Evolutionary conservation across 1,284 basidiomycete species (phyloP).

Genomic region (Apiotrichum veenhuisii): DNA sequence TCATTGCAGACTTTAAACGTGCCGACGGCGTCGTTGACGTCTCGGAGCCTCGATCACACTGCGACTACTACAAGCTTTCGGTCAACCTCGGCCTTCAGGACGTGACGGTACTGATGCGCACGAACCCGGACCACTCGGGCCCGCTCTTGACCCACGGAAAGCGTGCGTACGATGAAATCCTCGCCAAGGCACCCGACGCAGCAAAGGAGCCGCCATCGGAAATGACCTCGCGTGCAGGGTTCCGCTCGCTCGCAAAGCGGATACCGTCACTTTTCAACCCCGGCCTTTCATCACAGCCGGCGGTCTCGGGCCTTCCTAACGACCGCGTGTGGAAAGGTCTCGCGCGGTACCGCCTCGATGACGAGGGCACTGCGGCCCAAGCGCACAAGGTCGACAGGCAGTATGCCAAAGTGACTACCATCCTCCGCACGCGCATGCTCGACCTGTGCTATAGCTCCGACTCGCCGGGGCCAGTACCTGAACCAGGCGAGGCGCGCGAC

Average conservation of each 20-base stretch:
- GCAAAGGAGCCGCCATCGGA: conserved; percentile 35
- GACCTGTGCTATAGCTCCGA: conserved; percentile 82
- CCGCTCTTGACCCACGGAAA: conserved; percentile 65
- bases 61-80: conserved; percentile 75
- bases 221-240: conserved; percentile 37
- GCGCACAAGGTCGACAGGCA: conserved; percentile 52
- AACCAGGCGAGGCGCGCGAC: conserved; percentile 49
- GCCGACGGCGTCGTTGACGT: conserved; percentile 74
- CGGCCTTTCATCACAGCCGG: conserved; percentile 35
- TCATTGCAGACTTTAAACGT: conserved; percentile 71
- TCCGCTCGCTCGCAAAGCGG: conserved; percentile 35
- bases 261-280: conserved; percentile 39
- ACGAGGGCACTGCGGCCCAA: conserved; percentile 11
- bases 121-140: conserved; percentile 70
- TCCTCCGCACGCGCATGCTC: conserved; percentile 69
- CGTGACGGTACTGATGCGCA: conserved; percentile 63
- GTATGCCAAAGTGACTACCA: conserved; percentile 78
- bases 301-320: conserved; percentile 31
- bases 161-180: conserved; percentile 59
- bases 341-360: conserved; percentile 47
- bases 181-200: conserved; percentile 49
- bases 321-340: conserved; percentile 51
- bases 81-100: conserved; percentile 66
- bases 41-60: conserved; percentile 67
- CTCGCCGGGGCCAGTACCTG: conserved; percentile 50